phyloP scores from a whole-genome alignment of 1,284 basidiomycete genomes.

The Phenoliferia sp. region DNA sequence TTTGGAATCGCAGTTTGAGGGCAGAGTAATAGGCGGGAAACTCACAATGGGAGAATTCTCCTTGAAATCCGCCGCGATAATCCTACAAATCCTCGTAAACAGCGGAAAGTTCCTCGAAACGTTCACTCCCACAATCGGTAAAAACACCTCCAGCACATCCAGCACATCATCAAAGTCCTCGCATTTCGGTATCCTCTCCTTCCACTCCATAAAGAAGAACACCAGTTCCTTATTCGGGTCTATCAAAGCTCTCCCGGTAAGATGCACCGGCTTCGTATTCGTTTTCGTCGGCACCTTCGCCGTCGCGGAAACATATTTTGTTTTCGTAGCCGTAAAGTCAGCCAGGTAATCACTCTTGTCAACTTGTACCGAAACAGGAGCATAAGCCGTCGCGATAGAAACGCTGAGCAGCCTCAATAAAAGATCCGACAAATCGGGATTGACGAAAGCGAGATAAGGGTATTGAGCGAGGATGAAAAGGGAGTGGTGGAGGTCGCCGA shows the following conservation, averaged over 20 bases:
- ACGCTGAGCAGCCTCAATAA: conserved; percentile 39
- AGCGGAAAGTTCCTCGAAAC: conserved; percentile 17
- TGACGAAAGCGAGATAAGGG: conserved; percentile 77
- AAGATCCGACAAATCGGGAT: conserved; percentile 77
- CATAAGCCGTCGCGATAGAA: conserved; percentile 37
- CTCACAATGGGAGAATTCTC: neutral
- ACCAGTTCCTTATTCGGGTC: conserved; percentile 59
- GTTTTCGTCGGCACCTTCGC: neutral
- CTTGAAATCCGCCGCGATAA: conserved; percentile 3
- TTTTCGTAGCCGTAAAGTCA: neutral
- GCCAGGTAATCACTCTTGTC: neutral
- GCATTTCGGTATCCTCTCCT: conserved; percentile 63
- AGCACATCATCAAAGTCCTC: conserved; percentile 59
- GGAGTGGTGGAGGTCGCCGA: conserved; percentile 76
- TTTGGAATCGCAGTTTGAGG: no score
- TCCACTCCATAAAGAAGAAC: conserved; percentile 87
- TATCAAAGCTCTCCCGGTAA: conserved; percentile 3
- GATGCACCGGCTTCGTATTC: neutral
- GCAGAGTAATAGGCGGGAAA: no score
- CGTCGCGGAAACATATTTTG: conserved; percentile 2
- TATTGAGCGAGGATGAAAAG: conserved; percentile 73
- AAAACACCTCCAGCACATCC: conserved; percentile 34
- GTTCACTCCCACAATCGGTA: conserved; percentile 40
- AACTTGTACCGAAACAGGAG: conserved; percentile 17
- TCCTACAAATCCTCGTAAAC: conserved; percentile 13